phyloP scores from a whole-genome alignment of 768 basidiomycete species.

The Pleurotus tuoliensis region DNA sequence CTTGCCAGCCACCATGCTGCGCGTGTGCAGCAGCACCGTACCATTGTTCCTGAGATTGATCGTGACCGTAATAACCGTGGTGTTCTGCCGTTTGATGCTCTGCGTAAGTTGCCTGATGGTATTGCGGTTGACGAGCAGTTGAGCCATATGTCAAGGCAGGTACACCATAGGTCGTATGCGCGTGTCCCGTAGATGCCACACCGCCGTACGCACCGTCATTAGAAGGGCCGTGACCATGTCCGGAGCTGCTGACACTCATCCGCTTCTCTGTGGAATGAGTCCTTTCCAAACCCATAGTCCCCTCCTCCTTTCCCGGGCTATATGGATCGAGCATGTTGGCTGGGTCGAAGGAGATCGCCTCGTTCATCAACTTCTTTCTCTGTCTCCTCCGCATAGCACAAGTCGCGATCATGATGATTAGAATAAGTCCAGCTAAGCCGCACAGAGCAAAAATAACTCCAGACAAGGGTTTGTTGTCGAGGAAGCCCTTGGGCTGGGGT shows the following conservation, averaged over 20 bases:
- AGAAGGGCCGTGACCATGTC: background rate
- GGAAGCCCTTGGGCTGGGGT: conserved; percentile 37
- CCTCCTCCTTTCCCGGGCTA: conserved; percentile 1
- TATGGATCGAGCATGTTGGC: conserved; percentile 15
- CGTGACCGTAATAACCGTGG: conserved; percentile 5
- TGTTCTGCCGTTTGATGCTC: conserved; percentile 5
- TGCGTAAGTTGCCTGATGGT: background rate
- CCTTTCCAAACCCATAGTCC: background rate
- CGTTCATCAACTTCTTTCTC: conserved; percentile 35
- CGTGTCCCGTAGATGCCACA: background rate
- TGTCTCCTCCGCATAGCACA: conserved; percentile 47
- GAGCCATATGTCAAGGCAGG: background rate
- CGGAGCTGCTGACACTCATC: conserved; percentile 2
- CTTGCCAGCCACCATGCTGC: conserved; percentile 4
- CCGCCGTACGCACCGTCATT: conserved; percentile 6
- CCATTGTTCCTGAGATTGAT: conserved; percentile 2
- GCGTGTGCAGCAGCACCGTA: background rate
- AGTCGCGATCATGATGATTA: conserved; percentile 41
- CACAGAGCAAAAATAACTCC: conserved; percentile 53
- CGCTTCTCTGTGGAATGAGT: conserved; percentile 4
- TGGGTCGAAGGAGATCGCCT: conserved; percentile 53
- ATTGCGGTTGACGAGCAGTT: conserved; percentile 4
- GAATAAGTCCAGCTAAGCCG: conserved; percentile 42
- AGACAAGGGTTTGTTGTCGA: conserved; percentile 61
- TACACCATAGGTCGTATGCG: background rate